These are phyloP conservation scores for Clonostachys sp. DNA, from an alignment of 2,329 filamentous ascomycete genomes.

Conservation along the genomic window DNA sequence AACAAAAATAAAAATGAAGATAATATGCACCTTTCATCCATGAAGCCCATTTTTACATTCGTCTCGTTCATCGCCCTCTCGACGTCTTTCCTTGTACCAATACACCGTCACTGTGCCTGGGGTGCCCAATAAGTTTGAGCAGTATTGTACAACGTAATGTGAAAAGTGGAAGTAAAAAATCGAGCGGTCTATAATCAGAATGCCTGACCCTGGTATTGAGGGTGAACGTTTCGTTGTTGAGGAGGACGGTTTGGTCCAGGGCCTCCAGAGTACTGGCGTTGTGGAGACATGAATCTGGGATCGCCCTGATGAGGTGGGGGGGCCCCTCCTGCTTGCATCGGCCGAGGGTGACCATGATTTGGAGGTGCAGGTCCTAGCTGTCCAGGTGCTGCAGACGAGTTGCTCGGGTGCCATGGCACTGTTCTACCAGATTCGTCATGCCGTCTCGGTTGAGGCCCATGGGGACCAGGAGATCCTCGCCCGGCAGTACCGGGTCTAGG, in stretches of 20 bases:
- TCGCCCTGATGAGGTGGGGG: conserved; percentile 17
- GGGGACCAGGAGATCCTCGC: conserved; percentile 8
- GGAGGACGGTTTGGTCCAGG: conserved; percentile 1
- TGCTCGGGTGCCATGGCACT: conserved; percentile 75
- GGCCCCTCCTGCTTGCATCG: conserved; percentile 15
- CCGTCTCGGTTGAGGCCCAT: conserved; percentile 7
- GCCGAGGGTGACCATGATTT: conserved; percentile 21
- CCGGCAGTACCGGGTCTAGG: conserved; percentile 13
- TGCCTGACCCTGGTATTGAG: conserved; percentile 28
- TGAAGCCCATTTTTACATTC: too few relatives aligned
- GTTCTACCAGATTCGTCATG: conserved; percentile 44
- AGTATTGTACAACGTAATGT: too few relatives aligned
- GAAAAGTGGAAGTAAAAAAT: too few relatives aligned
- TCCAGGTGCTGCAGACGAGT: conserved; percentile 37
- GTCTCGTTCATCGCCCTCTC: too few relatives aligned
- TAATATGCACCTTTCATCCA: too few relatives aligned
- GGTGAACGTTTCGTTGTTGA: conserved; percentile 14
- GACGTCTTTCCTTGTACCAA: too few relatives aligned
- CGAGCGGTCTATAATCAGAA: conserved; percentile 7
- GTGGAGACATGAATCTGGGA: conserved; percentile 17
- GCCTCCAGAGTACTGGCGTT: conserved; percentile 18
- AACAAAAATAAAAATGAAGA: too few relatives aligned
- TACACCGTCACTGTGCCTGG: too few relatives aligned
- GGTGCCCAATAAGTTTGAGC: too few relatives aligned
- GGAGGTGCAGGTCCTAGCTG: conserved; percentile 29